Evolutionary conservation across 208 protist species (phyloP).

Genomic region (Porcisia hertigi): DNA sequence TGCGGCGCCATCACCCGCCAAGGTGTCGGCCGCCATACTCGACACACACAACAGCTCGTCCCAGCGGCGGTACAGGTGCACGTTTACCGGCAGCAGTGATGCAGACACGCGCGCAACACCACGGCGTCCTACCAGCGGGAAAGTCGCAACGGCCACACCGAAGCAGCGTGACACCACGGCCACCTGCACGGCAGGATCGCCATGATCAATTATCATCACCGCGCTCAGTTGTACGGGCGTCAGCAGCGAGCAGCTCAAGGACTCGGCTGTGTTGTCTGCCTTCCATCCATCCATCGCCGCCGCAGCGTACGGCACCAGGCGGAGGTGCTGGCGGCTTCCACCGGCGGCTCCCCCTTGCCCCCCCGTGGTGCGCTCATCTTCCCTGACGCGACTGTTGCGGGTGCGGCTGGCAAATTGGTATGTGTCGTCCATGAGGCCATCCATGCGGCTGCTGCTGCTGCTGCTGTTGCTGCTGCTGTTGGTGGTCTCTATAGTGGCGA

Average conservation of each 20-base stretch:
- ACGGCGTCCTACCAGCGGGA: conserved; percentile 32
- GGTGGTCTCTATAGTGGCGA: conserved; percentile 38
- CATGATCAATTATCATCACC: conserved; percentile 31
- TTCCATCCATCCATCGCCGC: conserved; percentile 41
- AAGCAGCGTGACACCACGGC: conserved; percentile 36
- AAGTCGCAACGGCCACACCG: conserved; percentile 35
- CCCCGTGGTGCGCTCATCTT: conserved; percentile 2
- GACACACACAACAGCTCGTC: conserved; percentile 25
- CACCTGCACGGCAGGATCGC: conserved; percentile 34
- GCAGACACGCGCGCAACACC: conserved; percentile 20
- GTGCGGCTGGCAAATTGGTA: conserved; percentile 26
- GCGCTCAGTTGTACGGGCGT: conserved; percentile 36
- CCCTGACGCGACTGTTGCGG: conserved; percentile 10
- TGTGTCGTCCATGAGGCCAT: conserved; percentile 18
- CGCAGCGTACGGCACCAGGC: conserved; percentile 42
- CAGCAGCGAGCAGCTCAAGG: conserved; percentile 22
- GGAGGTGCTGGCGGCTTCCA: conserved; percentile 25
- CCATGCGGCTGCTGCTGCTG: conserved; percentile 4
- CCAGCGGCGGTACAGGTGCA: conserved; percentile 25
- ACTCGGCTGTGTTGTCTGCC: conserved; percentile 18
- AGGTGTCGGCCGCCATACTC: conserved; percentile 10
- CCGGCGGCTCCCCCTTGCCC: not conserved
- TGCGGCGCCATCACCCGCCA: conserved; percentile 16
- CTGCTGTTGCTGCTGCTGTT: conserved; percentile 10
- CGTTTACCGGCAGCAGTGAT: conserved; percentile 25